Conservation (phyloP, 768 basidiomycete genomes). For the Rhodotorula babjevae region DNA sequence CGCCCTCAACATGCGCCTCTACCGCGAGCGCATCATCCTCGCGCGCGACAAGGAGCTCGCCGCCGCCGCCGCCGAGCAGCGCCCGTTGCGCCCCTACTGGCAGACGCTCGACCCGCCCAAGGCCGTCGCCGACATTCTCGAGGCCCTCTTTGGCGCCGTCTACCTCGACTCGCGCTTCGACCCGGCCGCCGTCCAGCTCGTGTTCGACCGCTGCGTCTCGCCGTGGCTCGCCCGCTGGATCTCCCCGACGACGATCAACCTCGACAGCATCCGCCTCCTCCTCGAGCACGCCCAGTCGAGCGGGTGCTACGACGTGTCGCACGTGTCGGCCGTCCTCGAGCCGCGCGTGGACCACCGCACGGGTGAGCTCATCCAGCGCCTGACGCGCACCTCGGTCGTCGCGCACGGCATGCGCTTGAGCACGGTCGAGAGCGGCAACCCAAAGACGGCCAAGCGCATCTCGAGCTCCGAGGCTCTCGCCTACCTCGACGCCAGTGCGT, state of each 20-base stretch:
- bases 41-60: constrained; percentile 81
- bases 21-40: constrained; percentile 49
- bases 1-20: background rate
- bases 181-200: constrained; percentile 1
- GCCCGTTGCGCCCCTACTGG: constrained; percentile 18
- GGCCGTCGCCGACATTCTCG: constrained; percentile 27
- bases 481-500: constrained; percentile 12
- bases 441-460: constrained; percentile 20
- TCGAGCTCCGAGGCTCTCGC: background rate
- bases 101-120: constrained; percentile 18
- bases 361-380: constrained; percentile 5
- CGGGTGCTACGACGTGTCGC: constrained; percentile 22
- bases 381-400: background rate
- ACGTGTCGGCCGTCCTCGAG: constrained; percentile 14
- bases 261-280: constrained; percentile 18
- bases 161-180: constrained; percentile 17
- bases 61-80: constrained; percentile 51
- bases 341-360: background rate
- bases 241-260: constrained; percentile 1
- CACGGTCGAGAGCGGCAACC: background rate
- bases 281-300: constrained; percentile 10
- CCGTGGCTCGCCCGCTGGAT: constrained; percentile 13
- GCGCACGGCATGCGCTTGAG: constrained; percentile 9
- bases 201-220: constrained; percentile 10
- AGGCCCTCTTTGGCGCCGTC: constrained; percentile 14